Base-by-base conservation (phyloP, 108 stramenopile species). In the Mediolabrus comicus region DNA sequence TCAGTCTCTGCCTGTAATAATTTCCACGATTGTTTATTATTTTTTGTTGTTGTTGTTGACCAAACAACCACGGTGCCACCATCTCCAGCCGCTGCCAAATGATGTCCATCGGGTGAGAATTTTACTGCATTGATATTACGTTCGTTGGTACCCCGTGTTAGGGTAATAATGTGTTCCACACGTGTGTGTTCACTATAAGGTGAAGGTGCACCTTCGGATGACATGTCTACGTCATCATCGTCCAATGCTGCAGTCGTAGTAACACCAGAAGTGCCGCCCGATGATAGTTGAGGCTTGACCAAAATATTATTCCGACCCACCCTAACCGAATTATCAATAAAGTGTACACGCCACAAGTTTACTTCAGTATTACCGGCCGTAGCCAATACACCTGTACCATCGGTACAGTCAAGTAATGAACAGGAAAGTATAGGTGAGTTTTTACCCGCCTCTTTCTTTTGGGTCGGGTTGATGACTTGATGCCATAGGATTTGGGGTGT, bases 401-500 rank as follows among this genome's bases (percentile, higher is more conserved):
- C 57, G 30, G 13, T 11, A 63, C 53, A 57, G 33, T 69, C 59
- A 52, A 78, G 65, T 11, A 80, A 41, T 62, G 85, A 74, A 81
- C 72, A 55, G 17, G 91, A 90, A 58, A 87, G 83, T 22, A 96
- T 67, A 10, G 96, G 95, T 14, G 85, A 90, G 78, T 91, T 92
- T 64, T 87, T 91, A 39, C 91, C 91, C 24, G 85, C 82, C 43
- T 95, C 92, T 24, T 80, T 87, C 27, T 92, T 88, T 51, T 79
- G 79, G 55, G 86, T 65, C n/a, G 77, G 69, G 43, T 71, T 65
- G 60, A 67, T 55, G 54, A 67, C 55, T 55, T 67, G 65, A 35
- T 89, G 94, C 97, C 97, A 97, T 34, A 91, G 79, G 41, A 97
- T 94, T 82, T 97, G 97, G 8, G 97, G 97, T n/a, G 96, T 96